These are phyloP conservation scores for Gautieria morchelliformis DNA, from an alignment of 768 basidiomycete species.

Conservation along the genomic window DNA sequence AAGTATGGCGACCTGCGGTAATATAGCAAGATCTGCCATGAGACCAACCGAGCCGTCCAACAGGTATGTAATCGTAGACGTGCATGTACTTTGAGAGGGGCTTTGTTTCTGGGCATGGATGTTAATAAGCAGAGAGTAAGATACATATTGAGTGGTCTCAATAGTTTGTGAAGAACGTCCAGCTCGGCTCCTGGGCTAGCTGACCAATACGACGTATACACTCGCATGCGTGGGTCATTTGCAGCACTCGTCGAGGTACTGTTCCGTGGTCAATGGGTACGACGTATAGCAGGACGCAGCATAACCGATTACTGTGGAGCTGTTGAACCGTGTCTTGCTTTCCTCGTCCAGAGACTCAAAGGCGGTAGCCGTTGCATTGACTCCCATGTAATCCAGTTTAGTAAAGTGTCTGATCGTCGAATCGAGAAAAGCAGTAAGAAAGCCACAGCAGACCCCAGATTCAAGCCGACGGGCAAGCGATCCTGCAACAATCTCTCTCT, in stretches of 20 bases:
- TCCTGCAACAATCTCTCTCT: constrained; percentile 16
- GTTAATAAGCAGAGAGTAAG: constrained; percentile 17
- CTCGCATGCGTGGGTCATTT: constrained; percentile 30
- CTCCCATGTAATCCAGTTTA: constrained; percentile 36
- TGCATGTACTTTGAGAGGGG: constrained; percentile 25
- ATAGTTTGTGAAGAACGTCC: constrained; percentile 19
- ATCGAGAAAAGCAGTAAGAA: constrained; percentile 43
- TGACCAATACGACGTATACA: constrained; percentile 45
- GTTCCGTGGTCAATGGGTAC: constrained; percentile 46
- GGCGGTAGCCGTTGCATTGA: constrained; percentile 12
- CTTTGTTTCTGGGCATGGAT: constrained; percentile 15
- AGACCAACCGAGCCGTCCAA: constrained; percentile 58
- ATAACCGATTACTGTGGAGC: constrained; percentile 11
- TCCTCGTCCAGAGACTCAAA: constrained; percentile 9
- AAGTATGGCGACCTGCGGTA: constrained; percentile 58
- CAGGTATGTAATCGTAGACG: constrained; percentile 64
- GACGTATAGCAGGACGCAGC: constrained; percentile 29
- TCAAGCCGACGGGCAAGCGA: constrained; percentile 28
- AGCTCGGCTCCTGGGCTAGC: constrained; percentile 13
- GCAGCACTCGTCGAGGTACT: constrained; percentile 52
- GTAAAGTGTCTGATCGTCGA: constrained; percentile 37
- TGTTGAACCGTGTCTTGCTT: constrained; percentile 7
- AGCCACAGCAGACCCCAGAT: constrained; percentile 35
- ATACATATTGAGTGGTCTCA: constrained; percentile 15
- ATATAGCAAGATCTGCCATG: constrained; percentile 52